Evolutionary conservation across 345 rosid species (phyloP).

Genomic region (Gynandropsis gynandra): DNA sequence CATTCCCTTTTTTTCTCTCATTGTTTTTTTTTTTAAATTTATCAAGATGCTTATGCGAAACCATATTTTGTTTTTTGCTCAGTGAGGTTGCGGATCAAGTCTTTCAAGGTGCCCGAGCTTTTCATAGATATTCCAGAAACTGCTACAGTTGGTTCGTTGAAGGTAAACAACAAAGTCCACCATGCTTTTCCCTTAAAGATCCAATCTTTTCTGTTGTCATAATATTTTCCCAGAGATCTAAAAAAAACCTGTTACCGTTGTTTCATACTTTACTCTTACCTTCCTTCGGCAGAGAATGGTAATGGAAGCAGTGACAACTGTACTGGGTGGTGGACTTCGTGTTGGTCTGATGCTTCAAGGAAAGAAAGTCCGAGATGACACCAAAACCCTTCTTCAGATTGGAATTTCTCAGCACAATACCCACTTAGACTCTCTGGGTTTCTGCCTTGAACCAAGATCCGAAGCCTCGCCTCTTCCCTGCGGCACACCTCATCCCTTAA

Average conservation of each 20-base stretch:
- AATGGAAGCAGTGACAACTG: conserved; percentile 75
- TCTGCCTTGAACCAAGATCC: conserved; percentile 76
- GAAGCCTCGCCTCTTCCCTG: conserved; percentile 33
- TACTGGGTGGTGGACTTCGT: conserved; percentile 70
- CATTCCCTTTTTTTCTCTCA: neutral
- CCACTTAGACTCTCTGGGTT: conserved; percentile 59
- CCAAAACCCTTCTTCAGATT: conserved; percentile 71
- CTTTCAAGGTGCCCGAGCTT: conserved; percentile 92
- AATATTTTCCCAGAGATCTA: no score
- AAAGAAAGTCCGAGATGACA: conserved; percentile 84
- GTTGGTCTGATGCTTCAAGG: conserved; percentile 82
- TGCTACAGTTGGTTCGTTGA: conserved; percentile 85
- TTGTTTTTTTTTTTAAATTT: neutral
- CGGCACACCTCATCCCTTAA: conserved; percentile 39
- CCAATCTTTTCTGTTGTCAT: no score
- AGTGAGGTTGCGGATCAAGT: conserved; percentile 90
- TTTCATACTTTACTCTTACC: neutral
- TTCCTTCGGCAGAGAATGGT: conserved; percentile 59
- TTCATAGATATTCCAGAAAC: conserved; percentile 79
- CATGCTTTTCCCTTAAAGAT: neutral
- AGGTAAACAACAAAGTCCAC: conserved; percentile 33
- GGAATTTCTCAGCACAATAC: conserved; percentile 61
- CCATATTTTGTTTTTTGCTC: conserved; percentile 21
- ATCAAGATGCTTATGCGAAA: neutral
- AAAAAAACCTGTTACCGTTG: neutral